Evolutionary conservation across 129 eudicot species (phyloP).

Genomic region (Centella asiatica): DNA sequence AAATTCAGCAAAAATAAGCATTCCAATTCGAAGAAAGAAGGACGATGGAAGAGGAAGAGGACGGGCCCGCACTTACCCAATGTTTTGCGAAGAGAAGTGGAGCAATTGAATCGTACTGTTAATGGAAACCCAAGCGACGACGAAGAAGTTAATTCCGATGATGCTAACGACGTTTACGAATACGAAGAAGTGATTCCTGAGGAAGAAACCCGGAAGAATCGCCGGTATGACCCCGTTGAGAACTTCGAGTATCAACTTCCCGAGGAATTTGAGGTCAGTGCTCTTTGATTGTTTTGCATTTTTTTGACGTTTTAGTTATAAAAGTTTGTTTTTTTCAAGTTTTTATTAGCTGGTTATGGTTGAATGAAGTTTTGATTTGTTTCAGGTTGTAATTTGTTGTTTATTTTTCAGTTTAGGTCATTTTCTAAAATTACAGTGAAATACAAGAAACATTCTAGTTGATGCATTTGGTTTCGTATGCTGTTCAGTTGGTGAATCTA

Average conservation of each 20-base stretch:
- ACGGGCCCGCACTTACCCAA: slow-evolving; percentile 76
- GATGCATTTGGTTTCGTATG: background rate
- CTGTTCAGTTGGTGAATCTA: too few relatives aligned
- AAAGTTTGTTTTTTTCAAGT: background rate
- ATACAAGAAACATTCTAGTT: too few relatives aligned
- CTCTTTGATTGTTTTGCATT: background rate
- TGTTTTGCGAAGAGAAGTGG: slow-evolving; percentile 42
- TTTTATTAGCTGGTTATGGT: background rate
- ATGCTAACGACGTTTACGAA: slow-evolving; percentile 52
- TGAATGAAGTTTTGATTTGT: background rate
- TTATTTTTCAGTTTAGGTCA: too few relatives aligned
- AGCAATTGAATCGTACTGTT: background rate
- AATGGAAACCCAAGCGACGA: too few relatives aligned
- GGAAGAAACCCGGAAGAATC: slow-evolving; percentile 68
- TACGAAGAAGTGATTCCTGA: slow-evolving; percentile 65
- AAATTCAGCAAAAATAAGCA: too few relatives aligned
- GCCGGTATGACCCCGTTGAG: slow-evolving; percentile 73
- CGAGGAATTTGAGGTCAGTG: slow-evolving; percentile 34
- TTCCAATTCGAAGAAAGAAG: too few relatives aligned
- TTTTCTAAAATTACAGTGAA: too few relatives aligned
- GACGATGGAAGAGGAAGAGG: too few relatives aligned
- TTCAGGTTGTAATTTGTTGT: background rate
- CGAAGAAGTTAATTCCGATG: slow-evolving; percentile 41
- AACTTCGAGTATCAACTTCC: slow-evolving; percentile 65
- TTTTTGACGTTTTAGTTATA: background rate